Conservation (phyloP, 352 stramenopile species). For the Globisporangium mamillatum region DNA sequence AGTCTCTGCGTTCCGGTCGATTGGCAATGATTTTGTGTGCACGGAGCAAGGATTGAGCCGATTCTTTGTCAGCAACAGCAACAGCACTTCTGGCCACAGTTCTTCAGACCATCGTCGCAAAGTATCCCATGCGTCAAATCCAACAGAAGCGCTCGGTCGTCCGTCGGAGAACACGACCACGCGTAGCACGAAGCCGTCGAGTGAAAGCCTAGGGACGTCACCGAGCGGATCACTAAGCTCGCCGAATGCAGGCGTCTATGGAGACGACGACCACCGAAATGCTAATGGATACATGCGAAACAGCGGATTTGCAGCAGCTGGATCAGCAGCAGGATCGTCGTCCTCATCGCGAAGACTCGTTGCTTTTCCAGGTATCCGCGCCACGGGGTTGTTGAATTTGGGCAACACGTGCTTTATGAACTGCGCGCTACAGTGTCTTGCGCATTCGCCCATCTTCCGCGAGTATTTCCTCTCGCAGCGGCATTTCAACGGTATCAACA, state of each 20-base stretch:
- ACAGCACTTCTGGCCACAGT: slow-evolving; percentile 2
- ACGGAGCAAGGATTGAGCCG: slow-evolving; percentile 31
- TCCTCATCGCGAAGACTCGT: slow-evolving; percentile 25
- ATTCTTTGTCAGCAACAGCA: slow-evolving; percentile 27
- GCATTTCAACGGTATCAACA: slow-evolving; percentile 93
- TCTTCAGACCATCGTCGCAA: slow-evolving; percentile 23
- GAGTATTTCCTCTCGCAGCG: slow-evolving; percentile 94
- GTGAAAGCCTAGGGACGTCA: slow-evolving; percentile 11
- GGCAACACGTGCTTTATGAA: slow-evolving; percentile 91
- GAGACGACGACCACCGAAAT: neutral
- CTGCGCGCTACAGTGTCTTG: slow-evolving; percentile 90
- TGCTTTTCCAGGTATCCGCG: slow-evolving; percentile 38
- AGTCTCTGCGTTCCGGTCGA: slow-evolving; percentile 46
- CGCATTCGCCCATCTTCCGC: slow-evolving; percentile 91
- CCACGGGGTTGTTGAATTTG: slow-evolving; percentile 74
- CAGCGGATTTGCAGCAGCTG: neutral
- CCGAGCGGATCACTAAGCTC: slow-evolving; percentile 13
- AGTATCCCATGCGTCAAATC: slow-evolving; percentile 9
- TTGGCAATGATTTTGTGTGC: slow-evolving; percentile 66
- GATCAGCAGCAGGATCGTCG: neutral
- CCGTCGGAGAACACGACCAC: slow-evolving; percentile 15
- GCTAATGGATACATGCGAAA: neutral
- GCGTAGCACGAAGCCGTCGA: slow-evolving; percentile 20
- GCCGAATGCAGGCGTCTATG: neutral
- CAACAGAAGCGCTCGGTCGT: neutral